Base-by-base conservation (phyloP, 306 rosid species). In the Mimosa pudica region DNA sequence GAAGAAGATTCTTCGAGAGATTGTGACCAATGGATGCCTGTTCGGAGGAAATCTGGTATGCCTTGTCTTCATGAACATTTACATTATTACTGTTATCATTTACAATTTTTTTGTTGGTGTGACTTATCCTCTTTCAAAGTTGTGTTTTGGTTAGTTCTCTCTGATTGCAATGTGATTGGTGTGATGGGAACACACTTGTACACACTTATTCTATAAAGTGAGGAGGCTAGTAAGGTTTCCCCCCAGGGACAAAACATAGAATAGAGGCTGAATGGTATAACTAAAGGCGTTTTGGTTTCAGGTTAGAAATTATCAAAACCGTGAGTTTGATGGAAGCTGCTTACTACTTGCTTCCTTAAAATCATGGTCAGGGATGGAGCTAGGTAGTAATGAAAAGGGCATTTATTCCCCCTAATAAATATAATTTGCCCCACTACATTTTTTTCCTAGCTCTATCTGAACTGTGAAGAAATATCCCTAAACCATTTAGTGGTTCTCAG, bases 1-100 rank as follows among this genome's bases (percentile, higher is more conserved):
- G 87, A 86, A 85, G 97, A 91, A 86, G 98, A 94, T 86, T 88
- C 88, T 75, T 87, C 77, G 30, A 92, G 97, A 84, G 98, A 94
- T 87, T 62, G 81, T 86, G 90, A 86, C 79, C 97, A 94, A 80
- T 94, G 98, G 98, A 89, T 91, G 97, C 97, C 97, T 78, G 73
- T 91, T 70, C 95, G 72, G 30, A 74, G 78, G 82, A 87, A 82
- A 82, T 75, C 85, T 85, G 91, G 86, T 88, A 83, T 79, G 84
- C 84, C 81, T 71, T 71, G 58, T 41, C 74, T 82, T 52, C 76
- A 74, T 75, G 71, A 36, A 41, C 55, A 67, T 32, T 58, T 77
- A 3, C 17, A 20, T 48, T 67, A 35, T 64, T 77, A 10, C 3
- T 77, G 67, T 62, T 73, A 57, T 10, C 38, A 46, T 2, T 77